Percentiles rank a stretch among this genome's conserved stretches.
Conservation (phyloP, 192 early-diverging fungal genomes). For the Phlyctochytrium arcticum region DNA sequence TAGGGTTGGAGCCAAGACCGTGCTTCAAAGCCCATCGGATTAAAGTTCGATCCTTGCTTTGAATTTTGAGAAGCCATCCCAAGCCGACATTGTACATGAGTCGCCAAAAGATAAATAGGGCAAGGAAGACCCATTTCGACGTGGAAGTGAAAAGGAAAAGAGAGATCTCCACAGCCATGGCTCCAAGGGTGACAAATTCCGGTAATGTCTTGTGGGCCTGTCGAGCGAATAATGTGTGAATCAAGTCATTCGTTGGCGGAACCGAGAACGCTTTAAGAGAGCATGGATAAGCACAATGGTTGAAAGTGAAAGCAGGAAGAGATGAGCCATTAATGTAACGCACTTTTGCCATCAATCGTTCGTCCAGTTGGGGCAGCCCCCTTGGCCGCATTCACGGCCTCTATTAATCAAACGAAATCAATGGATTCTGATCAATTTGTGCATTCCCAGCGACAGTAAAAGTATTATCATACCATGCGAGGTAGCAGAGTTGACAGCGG, state of each 20-base stretch:
- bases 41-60: slow-evolving; percentile 65
- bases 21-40: slow-evolving; percentile 67
- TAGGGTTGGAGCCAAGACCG: slow-evolving; percentile 44
- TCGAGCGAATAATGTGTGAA: slow-evolving; percentile 22
- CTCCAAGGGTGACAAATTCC: slow-evolving; percentile 19
- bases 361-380: too few relatives aligned
- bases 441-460: too few relatives aligned
- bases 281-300: not conserved
- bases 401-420: too few relatives aligned
- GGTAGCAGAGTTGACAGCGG: too few relatives aligned
- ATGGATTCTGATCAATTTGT: too few relatives aligned
- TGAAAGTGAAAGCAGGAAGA: not conserved
- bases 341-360: slow-evolving; percentile 16
- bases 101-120: slow-evolving; percentile 83
- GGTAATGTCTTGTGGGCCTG: slow-evolving; percentile 15
- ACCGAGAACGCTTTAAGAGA: slow-evolving; percentile 15
- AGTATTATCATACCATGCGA: too few relatives aligned
- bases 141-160: slow-evolving; percentile 63
- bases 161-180: slow-evolving; percentile 32
- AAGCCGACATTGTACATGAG: slow-evolving; percentile 79
- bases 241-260: slow-evolving; percentile 20
- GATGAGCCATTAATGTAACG: too few relatives aligned
- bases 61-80: slow-evolving; percentile 68
- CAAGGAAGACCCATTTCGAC: slow-evolving; percentile 60
- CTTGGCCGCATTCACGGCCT: too few relatives aligned